phyloP scores from a whole-genome alignment of 805 yeast species.

The Debaryomyces hansenii region DNA sequence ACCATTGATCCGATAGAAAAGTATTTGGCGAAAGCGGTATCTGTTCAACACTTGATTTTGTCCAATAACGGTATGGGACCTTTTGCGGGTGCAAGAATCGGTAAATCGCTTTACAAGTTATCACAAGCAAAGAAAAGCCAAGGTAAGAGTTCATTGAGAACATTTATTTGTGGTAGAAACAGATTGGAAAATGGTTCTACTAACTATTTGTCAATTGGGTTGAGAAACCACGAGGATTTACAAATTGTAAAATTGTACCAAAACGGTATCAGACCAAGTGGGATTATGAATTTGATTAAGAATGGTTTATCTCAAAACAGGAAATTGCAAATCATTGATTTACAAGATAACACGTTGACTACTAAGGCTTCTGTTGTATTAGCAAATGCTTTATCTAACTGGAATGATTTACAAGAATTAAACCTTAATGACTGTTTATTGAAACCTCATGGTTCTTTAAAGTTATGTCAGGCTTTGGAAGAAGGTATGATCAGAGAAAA shows the following conservation, averaged over 20 bases:
- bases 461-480: conserved; percentile 48
- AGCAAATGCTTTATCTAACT: conserved; percentile 47
- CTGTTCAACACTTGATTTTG: conserved; percentile 81
- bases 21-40: conserved; percentile 70
- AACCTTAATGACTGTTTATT: conserved; percentile 88
- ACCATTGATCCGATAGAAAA: conserved; percentile 87
- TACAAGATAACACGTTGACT: conserved; percentile 96
- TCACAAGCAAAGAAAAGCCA: conserved; percentile 58
- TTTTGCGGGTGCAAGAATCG: conserved; percentile 92
- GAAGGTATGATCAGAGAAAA: conserved; percentile 34
- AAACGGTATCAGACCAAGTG: conserved; percentile 96
- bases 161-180: conserved; percentile 96
- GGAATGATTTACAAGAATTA: conserved; percentile 73
- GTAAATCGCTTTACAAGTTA: conserved; percentile 75
- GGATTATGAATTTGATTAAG: conserved; percentile 70
- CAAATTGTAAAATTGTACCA: conserved; percentile 81
- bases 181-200: conserved; percentile 95
- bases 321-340: conserved; percentile 67
- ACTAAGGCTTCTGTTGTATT: conserved; percentile 57
- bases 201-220: conserved; percentile 78
- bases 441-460: conserved; percentile 72
- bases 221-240: conserved; percentile 74
- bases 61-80: conserved; percentile 99
- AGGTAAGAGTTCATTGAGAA: conserved; percentile 58
- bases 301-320: conserved; percentile 69